Conservation (phyloP, 1,284 basidiomycete species). For the Cutaneotrichosporon spelunceum region DNA sequence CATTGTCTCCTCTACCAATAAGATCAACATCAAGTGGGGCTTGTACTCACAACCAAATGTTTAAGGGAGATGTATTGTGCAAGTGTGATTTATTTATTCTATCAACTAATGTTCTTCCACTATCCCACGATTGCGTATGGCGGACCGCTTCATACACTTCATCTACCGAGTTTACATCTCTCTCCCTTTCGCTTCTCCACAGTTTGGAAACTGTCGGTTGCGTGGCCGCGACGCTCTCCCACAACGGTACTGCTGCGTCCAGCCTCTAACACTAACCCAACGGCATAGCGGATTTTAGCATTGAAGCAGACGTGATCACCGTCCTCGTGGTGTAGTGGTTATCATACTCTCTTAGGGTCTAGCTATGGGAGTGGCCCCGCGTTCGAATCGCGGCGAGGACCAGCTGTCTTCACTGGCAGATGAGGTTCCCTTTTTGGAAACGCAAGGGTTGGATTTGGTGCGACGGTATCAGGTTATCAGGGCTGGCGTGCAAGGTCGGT, state of each 20-base stretch:
- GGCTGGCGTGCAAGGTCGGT: no score
- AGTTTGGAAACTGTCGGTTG: no score
- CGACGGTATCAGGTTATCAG: no score
- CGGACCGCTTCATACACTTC: no score
- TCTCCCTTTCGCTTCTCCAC: no score
- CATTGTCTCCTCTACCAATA: no score
- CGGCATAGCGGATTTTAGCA: no score
- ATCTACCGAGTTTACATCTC: no score
- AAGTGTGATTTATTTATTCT: background rate
- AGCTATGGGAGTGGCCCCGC: background rate
- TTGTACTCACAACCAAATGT: constrained; percentile 11
- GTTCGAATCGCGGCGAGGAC: constrained; percentile 1
- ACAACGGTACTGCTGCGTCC: no score
- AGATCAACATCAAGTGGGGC: constrained; percentile 10
- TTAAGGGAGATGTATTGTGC: background rate
- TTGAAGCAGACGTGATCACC: background rate
- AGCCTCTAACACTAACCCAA: no score
- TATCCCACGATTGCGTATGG: no score
- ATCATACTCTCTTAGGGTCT: constrained; percentile 1
- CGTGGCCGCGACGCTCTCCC: no score
- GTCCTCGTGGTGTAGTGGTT: constrained; percentile 1
- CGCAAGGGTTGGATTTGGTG: background rate
- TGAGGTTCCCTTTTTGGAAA: background rate
- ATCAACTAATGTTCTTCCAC: background rate
- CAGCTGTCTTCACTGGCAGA: constrained; percentile 1